Base-by-base conservation (phyloP, 371 early-diverging fungal genomes). In the Enteropsectra breve region DNA sequence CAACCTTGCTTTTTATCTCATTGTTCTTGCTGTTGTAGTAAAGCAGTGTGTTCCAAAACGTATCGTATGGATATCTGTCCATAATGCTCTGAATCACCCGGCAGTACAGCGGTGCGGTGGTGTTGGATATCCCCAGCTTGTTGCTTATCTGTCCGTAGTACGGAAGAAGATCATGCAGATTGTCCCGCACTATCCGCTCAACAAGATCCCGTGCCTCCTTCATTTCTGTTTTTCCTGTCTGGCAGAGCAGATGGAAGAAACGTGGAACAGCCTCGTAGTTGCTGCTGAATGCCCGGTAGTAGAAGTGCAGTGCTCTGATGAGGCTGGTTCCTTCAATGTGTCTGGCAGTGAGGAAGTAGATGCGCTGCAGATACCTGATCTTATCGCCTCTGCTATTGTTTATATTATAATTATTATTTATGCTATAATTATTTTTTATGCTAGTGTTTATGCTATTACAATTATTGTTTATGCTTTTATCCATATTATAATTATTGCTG, bases 201-300 rank as follows among this genome's bases (percentile, higher is more conserved):
- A 70, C 47, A 18, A 58, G 33, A 3, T 43, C 21, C 2, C 57
- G 30, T 23, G 50, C 26, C 32, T 53, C 62, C 40, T 54, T 60
- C 21, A 61, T 37, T 11, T 45, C 23, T 28, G n/a, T 56, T 15
- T 50, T 45, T 1, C 24, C 54, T 30, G 61, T 67, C 30, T 71
- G 61, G 49, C 60, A 48, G 23, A 76, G 30, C 26, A 73, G 32
- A 49, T 80, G 76, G 26, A 80, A 76, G 30, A 80, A 62, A 40
- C 66, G 63, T 1, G 80, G 80, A 32, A 80, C 48, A 6, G 72
- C 66, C 48, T 75, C 80, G 36, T 72, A 63, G 38, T 59, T 66
- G 48, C 67, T 65, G 24, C 46, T 18, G 56, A 43, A 38, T 68
- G 56, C 34, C 63, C 50, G 6, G 29, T 40, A 30, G 70, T 73